Evolutionary conservation across 106 monocot species (phyloP).

Genomic region (Apostasia ramifera): DNA sequence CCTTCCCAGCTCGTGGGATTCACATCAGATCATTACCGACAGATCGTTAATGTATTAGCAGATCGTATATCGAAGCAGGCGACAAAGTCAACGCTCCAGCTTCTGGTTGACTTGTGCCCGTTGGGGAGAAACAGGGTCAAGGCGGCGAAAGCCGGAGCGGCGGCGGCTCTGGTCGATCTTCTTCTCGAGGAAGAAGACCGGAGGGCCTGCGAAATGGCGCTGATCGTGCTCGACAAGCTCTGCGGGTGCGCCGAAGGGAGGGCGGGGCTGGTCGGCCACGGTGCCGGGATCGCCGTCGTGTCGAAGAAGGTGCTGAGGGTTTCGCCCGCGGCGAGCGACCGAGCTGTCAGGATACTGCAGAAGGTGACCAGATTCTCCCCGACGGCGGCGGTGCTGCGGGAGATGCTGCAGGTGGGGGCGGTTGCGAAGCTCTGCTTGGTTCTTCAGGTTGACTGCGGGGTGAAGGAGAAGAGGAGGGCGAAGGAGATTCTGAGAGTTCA

Average conservation of each 20-base stretch:
- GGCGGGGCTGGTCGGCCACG: slow-evolving; percentile 24
- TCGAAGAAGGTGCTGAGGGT: slow-evolving; percentile 50
- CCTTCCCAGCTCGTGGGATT: background rate
- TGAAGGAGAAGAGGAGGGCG: slow-evolving; percentile 43
- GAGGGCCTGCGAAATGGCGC: slow-evolving; percentile 18
- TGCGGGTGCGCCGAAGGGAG: slow-evolving; percentile 21
- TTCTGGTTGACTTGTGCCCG: background rate
- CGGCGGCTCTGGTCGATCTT: slow-evolving; percentile 7
- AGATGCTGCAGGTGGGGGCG: slow-evolving; percentile 56
- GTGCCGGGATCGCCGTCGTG: slow-evolving; percentile 30
- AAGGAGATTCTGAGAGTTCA: slow-evolving; percentile 60
- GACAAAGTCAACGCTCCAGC: background rate
- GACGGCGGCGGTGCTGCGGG: slow-evolving; percentile 27
- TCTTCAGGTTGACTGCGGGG: slow-evolving; percentile 25
- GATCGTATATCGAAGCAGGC: background rate
- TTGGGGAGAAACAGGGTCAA: slow-evolving; percentile 2
- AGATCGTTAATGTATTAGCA: background rate
- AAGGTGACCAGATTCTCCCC: slow-evolving; percentile 26
- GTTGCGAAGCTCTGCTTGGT: slow-evolving; percentile 49
- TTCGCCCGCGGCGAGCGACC: slow-evolving; percentile 27
- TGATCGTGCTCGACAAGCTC: slow-evolving; percentile 18
- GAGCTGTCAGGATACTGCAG: slow-evolving; percentile 37
- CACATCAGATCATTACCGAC: background rate
- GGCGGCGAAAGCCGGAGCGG: slow-evolving; percentile 2
- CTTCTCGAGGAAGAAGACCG: slow-evolving; percentile 7